Percentiles rank a stretch among this genome's conserved stretches.
Evolutionary conservation across 2,329 filamentous ascomycete genomes (phyloP).

Genomic region (Penicillium sclerotigenum): DNA sequence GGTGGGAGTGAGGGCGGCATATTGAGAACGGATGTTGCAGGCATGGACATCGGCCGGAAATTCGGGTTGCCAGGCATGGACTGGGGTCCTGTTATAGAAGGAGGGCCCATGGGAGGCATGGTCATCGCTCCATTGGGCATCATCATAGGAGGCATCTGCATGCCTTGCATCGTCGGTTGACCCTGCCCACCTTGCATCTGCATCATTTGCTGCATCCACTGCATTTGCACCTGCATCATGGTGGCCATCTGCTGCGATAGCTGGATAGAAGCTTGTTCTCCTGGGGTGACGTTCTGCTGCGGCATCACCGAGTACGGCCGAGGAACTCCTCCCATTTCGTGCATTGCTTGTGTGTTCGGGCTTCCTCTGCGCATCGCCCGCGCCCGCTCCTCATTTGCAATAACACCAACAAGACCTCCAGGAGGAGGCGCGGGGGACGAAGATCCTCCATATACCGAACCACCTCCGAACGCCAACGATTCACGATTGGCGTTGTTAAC

Average conservation of each 20-base stretch:
- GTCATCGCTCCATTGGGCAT: constrained; percentile 9
- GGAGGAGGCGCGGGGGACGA: constrained; percentile 53
- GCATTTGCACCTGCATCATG: constrained; percentile 93
- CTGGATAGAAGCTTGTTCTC: constrained; percentile 72
- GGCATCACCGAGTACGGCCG: constrained; percentile 40
- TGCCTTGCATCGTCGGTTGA: constrained; percentile 30
- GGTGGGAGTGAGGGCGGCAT: constrained; percentile 21
- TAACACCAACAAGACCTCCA: constrained; percentile 81
- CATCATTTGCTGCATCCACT: constrained; percentile 72
- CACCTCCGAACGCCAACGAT: constrained; percentile 67
- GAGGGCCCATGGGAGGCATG: constrained; percentile 10
- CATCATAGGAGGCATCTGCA: constrained; percentile 20
- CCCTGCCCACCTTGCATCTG: constrained; percentile 58
- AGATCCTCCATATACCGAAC: constrained; percentile 42
- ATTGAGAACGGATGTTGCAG: constrained; percentile 26
- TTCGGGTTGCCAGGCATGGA: constrained; percentile 26
- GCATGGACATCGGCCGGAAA: constrained; percentile 51
- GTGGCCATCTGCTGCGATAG: constrained; percentile 81
- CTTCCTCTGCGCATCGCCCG: constrained; percentile 75
- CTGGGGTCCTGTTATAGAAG: constrained; percentile 19
- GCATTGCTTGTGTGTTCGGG: constrained; percentile 61
- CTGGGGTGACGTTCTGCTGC: constrained; percentile 49
- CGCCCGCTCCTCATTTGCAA: constrained; percentile 78
- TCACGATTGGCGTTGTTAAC: constrained; percentile 71
- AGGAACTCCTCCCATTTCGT: constrained; percentile 32